Evolutionary conservation across 495 filamentous ascomycete genomes (phyloP).

Genomic region (Letharia columbiana): DNA sequence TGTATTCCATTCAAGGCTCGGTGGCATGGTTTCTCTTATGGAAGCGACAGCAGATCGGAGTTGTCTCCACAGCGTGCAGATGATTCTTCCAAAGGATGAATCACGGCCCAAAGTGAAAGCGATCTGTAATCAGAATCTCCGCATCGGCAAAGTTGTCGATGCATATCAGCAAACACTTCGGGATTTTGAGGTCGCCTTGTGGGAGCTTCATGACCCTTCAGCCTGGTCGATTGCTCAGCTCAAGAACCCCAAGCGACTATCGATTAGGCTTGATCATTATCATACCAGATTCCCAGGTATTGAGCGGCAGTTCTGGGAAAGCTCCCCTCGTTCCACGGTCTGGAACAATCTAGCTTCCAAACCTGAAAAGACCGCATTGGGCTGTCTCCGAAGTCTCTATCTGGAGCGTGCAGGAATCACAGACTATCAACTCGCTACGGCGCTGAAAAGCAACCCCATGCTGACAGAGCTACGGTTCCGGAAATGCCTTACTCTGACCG

Average conservation of each 20-base stretch:
- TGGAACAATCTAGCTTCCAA: conserved; percentile 30
- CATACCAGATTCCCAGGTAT: conserved; percentile 30
- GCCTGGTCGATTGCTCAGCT: conserved; percentile 7
- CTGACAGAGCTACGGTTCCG: conserved; percentile 29
- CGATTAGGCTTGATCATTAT: conserved; percentile 32
- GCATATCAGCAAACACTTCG: conserved; percentile 26
- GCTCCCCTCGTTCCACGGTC: conserved; percentile 28
- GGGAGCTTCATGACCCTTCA: conserved; percentile 15
- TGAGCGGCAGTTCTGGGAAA: conserved; percentile 27
- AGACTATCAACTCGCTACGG: conserved; percentile 32
- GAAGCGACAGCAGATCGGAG: conserved; percentile 23
- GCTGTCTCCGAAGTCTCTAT: conserved; percentile 25
- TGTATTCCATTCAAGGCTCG: conserved; percentile 32
- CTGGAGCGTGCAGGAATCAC: conserved; percentile 34
- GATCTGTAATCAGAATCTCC: conserved; percentile 15
- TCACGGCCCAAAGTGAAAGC: conserved; percentile 12
- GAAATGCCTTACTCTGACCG: conserved; percentile 30
- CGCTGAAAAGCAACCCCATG: conserved; percentile 30
- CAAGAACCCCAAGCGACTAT: conserved; percentile 12
- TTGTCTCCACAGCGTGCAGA: conserved; percentile 17
- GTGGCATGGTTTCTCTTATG: conserved; percentile 30
- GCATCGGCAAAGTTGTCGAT: conserved; percentile 8
- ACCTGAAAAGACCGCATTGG: conserved; percentile 20
- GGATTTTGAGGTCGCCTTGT: conserved; percentile 26
- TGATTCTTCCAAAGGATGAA: conserved; percentile 11